Evolutionary conservation across 2,329 filamentous ascomycete genomes (phyloP).

Genomic region (Beauveria sp.): DNA sequence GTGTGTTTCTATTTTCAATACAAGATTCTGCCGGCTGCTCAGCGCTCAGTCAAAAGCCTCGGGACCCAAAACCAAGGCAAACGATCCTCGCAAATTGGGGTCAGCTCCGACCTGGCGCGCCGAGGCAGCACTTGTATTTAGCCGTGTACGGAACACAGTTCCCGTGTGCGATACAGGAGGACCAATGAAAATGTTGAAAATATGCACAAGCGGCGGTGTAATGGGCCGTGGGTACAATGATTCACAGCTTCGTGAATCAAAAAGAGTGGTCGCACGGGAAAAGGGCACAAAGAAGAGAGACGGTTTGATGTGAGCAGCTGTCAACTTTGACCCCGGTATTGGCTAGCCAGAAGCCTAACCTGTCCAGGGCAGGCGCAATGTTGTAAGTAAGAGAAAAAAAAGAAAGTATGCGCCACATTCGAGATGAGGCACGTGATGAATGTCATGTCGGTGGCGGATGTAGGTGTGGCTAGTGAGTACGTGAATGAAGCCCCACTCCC

Average conservation of each 20-base stretch:
- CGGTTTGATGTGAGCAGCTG: neutral
- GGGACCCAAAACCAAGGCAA: slow-evolving; percentile 9
- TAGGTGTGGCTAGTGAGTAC: slow-evolving; percentile 1
- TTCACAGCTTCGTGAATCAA: neutral
- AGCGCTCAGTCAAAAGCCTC: slow-evolving; percentile 11
- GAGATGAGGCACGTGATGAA: slow-evolving; percentile 3
- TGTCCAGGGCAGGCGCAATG: neutral
- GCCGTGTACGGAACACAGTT: neutral
- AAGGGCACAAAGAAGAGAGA: neutral
- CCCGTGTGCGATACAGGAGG: neutral
- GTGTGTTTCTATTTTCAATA: neutral
- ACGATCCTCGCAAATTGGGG: slow-evolving; percentile 7
- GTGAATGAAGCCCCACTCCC: neutral
- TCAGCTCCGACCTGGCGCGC: slow-evolving; percentile 9
- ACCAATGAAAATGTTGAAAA: neutral
- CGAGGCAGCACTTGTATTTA: slow-evolving; percentile 5
- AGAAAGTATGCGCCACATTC: slow-evolving; percentile 4
- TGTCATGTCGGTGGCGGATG: neutral
- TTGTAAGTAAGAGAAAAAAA: neutral
- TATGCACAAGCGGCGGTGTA: neutral
- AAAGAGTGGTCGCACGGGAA: neutral
- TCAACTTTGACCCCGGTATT: neutral
- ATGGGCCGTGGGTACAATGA: neutral
- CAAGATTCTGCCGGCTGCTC: slow-evolving; percentile 5
- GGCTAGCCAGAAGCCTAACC: neutral